Base-by-base conservation (phyloP, 176 grass and related monocot species). In the Ensete glaucum region DNA sequence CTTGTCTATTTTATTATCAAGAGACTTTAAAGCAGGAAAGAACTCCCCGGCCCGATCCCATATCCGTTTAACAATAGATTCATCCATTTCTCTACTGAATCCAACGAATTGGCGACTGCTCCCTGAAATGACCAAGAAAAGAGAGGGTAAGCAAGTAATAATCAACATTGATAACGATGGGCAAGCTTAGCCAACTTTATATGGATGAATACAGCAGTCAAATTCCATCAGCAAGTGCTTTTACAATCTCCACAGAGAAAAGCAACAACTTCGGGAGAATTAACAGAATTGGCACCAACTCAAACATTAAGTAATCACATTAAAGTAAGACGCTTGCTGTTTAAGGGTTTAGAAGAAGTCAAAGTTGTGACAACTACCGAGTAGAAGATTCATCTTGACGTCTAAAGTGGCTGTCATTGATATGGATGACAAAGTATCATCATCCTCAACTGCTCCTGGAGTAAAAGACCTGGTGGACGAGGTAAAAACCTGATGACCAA, bases 21-120 rank as follows among this genome's bases (percentile, higher is more conserved):
- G 73, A 84, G 78, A 82, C 69, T 78, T 93, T 25, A 97, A 67
- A 10, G 53, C 76, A 81, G 94, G 94, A 82, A 98, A 93, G 82
- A 91, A 98, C 25, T 98, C 84, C 43, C 70, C 84, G 51, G 94
- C 90, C 75, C 88, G 88, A 19, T 93, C 85, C 94, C 85, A 93
- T 82, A 98, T 98, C 78, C 63, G 80, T 74, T 98, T 81, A 58
- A 93, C 21, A 71, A 93, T 80, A 52, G 86, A 89, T 72, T 83
- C 80, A 60, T 98, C 94, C 64, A 91, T 81, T 79, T 93, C 94
- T 82, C 80, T 93, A 6, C 73, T 82, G 79, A 93, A 98, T 82
- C 90, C 94, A 79, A 82, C 86, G 58, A 98, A 98, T 65, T 98
- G 87, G 20, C 94, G 88, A 26, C 94, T 98, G 77, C 94, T 98